phyloP scores from a whole-genome alignment of 1,139 yeast genomes.

The Sugiyamaella grinbergsii region DNA sequence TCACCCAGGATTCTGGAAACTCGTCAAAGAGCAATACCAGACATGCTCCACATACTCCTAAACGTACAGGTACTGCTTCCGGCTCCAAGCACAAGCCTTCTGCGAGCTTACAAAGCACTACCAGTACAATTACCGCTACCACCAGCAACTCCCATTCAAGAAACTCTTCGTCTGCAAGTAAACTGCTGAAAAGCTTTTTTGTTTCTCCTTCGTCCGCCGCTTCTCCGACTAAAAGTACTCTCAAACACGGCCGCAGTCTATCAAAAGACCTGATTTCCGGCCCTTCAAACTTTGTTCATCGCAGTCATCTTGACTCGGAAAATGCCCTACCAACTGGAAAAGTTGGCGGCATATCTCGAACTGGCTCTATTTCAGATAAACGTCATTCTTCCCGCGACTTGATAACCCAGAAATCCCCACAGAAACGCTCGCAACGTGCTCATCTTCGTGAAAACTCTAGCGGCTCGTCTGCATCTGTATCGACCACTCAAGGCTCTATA shows the following conservation, averaged over 20 bases:
- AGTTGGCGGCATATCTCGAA: not conserved
- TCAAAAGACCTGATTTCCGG: slow-evolving; percentile 28
- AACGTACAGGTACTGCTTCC: slow-evolving; percentile 3
- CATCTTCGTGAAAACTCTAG: slow-evolving; percentile 14
- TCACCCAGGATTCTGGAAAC: not conserved
- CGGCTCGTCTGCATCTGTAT: slow-evolving; percentile 11
- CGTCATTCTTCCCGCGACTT: slow-evolving; percentile 1
- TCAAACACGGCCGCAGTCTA: slow-evolving; percentile 13
- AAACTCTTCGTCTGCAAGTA: slow-evolving; percentile 18
- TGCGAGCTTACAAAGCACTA: slow-evolving; percentile 8
- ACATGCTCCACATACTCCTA: slow-evolving; percentile 1
- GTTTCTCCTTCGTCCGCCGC: slow-evolving; percentile 17
- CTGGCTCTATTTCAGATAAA: slow-evolving; percentile 3
- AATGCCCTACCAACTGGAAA: not conserved
- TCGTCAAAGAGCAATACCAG: slow-evolving; percentile 1
- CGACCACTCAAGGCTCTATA: slow-evolving; percentile 15
- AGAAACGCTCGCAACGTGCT: slow-evolving; percentile 2
- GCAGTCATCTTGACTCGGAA: slow-evolving; percentile 34
- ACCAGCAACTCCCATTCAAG: slow-evolving; percentile 1
- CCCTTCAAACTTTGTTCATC: slow-evolving; percentile 36
- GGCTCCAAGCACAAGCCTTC: slow-evolving; percentile 15
- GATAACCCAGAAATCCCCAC: slow-evolving; percentile 1
- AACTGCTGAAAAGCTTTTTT: slow-evolving; percentile 20
- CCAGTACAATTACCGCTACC: slow-evolving; percentile 1
- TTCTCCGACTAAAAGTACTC: slow-evolving; percentile 2